phyloP scores from a whole-genome alignment of 2,329 filamentous ascomycete species.

The Scleromitrula shiraiana region DNA sequence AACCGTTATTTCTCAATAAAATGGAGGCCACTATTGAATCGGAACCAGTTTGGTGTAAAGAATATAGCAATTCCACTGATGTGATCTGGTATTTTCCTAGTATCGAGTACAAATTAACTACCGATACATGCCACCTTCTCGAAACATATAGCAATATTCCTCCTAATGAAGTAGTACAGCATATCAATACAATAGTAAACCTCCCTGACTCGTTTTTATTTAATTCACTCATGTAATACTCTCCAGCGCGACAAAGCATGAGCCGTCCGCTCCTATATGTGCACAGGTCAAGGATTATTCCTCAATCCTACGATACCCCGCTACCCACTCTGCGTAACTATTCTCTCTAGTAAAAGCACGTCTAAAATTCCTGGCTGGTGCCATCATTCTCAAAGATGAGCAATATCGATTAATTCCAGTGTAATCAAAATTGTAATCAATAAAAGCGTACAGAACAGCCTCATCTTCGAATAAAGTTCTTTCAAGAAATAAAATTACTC shows the following conservation, averaged over 20 bases:
- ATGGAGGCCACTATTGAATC: neutral
- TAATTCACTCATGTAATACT: no score
- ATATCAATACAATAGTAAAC: neutral
- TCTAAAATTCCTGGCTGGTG: no score
- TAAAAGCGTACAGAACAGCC: no score
- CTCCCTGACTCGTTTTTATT: neutral
- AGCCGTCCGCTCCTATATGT: conserved; percentile 10
- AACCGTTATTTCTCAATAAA: no score
- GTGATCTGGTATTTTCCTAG: neutral
- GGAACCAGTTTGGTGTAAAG: neutral
- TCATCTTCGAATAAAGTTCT: no score
- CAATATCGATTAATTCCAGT: no score
- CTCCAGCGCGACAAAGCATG: conserved; percentile 12
- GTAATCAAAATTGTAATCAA: no score
- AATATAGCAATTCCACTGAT: neutral
- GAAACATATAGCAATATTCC: neutral
- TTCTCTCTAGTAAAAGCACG: no score
- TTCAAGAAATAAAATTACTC: no score
- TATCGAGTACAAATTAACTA: neutral
- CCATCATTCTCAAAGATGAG: no score
- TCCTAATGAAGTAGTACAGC: neutral
- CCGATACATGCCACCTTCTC: neutral
- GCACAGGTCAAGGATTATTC: conserved; percentile 16
- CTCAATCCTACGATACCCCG: no score
- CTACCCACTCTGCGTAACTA: no score